Evolutionary conservation across 116 monocot species (phyloP).

Genomic region (Trichopus zeylanicus): DNA sequence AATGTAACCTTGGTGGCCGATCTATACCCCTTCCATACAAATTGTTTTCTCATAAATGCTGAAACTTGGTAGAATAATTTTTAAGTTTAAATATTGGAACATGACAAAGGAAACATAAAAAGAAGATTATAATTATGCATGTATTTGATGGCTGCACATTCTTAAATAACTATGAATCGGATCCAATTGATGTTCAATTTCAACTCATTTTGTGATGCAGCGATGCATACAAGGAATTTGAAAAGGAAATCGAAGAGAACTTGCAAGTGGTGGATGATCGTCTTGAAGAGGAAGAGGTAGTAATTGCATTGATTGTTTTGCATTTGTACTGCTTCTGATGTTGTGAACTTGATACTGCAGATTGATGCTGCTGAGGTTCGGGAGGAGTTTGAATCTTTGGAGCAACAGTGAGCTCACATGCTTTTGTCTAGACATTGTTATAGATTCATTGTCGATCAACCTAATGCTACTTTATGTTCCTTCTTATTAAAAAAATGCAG

Average conservation of each 20-base stretch:
- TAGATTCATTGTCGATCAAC: not conserved
- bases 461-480: not conserved
- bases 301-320: conserved; percentile 4
- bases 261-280: conserved; percentile 88
- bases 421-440: not conserved
- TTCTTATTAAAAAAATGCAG: not conserved
- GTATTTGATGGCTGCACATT: too few relatives aligned
- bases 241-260: conserved; percentile 85
- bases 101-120: too few relatives aligned
- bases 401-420: conserved; percentile 53
- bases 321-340: not conserved
- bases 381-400: conserved; percentile 58
- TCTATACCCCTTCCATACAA: too few relatives aligned
- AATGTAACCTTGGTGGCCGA: too few relatives aligned
- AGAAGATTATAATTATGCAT: too few relatives aligned
- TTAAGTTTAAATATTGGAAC: too few relatives aligned
- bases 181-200: too few relatives aligned
- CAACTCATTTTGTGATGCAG: too few relatives aligned
- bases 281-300: conserved; percentile 95
- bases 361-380: conserved; percentile 85
- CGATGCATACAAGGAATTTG: conserved; percentile 94
- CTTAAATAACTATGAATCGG: too few relatives aligned
- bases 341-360: conserved; percentile 23
- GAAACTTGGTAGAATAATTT: too few relatives aligned
- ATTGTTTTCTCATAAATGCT: too few relatives aligned